phyloP scores from a whole-genome alignment of 2,329 filamentous ascomycete genomes.

The Zymoseptoria tritici region DNA sequence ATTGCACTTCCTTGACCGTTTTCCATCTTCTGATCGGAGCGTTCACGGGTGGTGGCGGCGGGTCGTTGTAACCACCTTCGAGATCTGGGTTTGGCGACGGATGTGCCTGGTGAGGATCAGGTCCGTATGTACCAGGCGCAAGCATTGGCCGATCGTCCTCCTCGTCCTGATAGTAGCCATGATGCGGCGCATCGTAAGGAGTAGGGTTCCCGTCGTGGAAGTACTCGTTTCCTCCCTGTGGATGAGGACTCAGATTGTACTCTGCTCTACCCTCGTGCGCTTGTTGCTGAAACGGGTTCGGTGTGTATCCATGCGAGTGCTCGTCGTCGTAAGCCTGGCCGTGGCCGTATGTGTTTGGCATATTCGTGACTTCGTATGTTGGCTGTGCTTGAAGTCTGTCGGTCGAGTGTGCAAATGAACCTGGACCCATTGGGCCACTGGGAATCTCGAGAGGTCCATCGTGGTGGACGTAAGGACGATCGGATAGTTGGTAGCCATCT shows the following conservation, averaged over 20 bases:
- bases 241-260: conserved; percentile 63
- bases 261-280: conserved; percentile 46
- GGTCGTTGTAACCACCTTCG: conserved; percentile 34
- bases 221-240: conserved; percentile 69
- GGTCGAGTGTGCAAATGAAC: conserved; percentile 42
- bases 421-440: conserved; percentile 47
- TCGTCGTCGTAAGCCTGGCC: conserved; percentile 53
- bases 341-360: conserved; percentile 56
- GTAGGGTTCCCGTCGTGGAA: conserved; percentile 58
- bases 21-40: conserved; percentile 81
- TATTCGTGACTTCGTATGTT: conserved; percentile 68
- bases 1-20: conserved; percentile 90
- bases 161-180: conserved; percentile 55
- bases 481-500: conserved; percentile 73
- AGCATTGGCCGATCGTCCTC: conserved; percentile 73
- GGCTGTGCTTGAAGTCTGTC: conserved; percentile 78
- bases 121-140: conserved; percentile 54
- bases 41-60: conserved; percentile 46
- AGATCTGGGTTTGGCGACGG: conserved; percentile 31
- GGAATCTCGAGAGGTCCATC: conserved; percentile 60
- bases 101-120: conserved; percentile 44
- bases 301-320: conserved; percentile 37
- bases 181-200: conserved; percentile 28
- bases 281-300: conserved; percentile 32
- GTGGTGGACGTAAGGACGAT: conserved; percentile 56